Evolutionary conservation across 257 asterid species (phyloP).

Genomic region (Ilex asprella): DNA sequence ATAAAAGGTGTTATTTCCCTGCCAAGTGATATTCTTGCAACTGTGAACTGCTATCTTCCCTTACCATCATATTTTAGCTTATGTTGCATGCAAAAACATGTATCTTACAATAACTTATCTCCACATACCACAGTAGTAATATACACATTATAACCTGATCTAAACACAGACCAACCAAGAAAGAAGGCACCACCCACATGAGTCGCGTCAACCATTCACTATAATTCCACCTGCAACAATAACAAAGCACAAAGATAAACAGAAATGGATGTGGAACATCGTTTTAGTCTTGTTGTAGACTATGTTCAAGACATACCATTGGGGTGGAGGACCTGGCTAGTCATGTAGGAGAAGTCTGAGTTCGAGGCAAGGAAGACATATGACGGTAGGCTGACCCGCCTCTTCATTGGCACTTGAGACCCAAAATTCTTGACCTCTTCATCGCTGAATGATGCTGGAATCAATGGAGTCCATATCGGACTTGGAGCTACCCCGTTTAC

Average conservation of each 20-base stretch:
- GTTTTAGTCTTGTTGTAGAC: too few relatives aligned
- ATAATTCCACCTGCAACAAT: constrained; percentile 39
- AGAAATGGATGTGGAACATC: too few relatives aligned
- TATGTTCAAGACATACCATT: constrained; percentile 45
- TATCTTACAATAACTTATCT: too few relatives aligned
- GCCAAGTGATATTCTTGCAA: too few relatives aligned
- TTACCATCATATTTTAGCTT: too few relatives aligned
- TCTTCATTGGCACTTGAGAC: constrained; percentile 55
- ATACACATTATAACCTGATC: too few relatives aligned
- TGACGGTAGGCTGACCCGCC: constrained; percentile 73
- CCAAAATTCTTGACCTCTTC: constrained; percentile 50
- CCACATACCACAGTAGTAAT: too few relatives aligned
- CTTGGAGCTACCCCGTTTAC: constrained; percentile 87
- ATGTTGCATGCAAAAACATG: too few relatives aligned
- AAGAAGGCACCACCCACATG: neutral
- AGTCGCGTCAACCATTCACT: constrained; percentile 29
- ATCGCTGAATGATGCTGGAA: constrained; percentile 52
- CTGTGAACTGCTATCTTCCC: too few relatives aligned
- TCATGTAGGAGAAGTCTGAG: constrained; percentile 53
- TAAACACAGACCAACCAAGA: too few relatives aligned
- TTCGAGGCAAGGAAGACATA: constrained; percentile 63
- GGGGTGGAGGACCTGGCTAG: constrained; percentile 70
- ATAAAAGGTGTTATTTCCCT: too few relatives aligned
- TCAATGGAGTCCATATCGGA: constrained; percentile 68
- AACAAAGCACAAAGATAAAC: neutral